A percentile compares a stretch with the other conserved stretches of the same genome.
These are phyloP conservation scores for Fraxinus latifolia DNA, from an alignment of 305 asterid species.

Conservation along the genomic window DNA sequence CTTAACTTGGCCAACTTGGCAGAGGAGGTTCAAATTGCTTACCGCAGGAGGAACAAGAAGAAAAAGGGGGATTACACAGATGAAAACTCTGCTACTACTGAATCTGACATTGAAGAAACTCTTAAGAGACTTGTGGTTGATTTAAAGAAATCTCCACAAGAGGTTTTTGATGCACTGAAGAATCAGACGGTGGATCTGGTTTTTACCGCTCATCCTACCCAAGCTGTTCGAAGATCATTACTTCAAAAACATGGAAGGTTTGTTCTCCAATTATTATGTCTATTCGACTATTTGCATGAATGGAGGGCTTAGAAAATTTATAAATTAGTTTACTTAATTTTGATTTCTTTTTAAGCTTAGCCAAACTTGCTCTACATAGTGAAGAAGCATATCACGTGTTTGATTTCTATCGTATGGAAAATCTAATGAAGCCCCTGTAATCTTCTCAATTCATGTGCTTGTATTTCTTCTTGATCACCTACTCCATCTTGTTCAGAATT, in stretches of 20 bases:
- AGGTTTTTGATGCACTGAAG: constrained; percentile 87
- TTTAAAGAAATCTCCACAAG: constrained; percentile 76
- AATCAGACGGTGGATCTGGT: constrained; percentile 96
- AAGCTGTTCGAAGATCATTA: constrained; percentile 83
- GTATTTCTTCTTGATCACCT: constrained; percentile 2
- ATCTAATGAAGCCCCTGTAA: background rate
- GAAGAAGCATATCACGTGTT: background rate
- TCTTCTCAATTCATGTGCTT: constrained; percentile 3
- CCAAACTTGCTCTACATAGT: background rate
- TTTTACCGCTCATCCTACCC: constrained; percentile 97
- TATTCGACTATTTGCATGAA: background rate
- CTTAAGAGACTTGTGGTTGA: constrained; percentile 76
- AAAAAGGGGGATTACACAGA: constrained; percentile 78
- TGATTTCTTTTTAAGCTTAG: background rate
- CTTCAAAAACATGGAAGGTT: constrained; percentile 97
- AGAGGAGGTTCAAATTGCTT: constrained; percentile 91
- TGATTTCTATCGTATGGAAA: background rate
- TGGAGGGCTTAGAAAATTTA: background rate
- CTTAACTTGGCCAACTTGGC: constrained; percentile 98
- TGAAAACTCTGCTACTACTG: constrained; percentile 80
- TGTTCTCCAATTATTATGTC: background rate
- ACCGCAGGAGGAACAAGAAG: constrained; percentile 64
- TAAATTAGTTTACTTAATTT: background rate
- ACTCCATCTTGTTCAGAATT: constrained; percentile 49
- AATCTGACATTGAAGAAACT: constrained; percentile 93